Conservation (phyloP, 2,329 filamentous ascomycete genomes). For the Periconia digitata region DNA sequence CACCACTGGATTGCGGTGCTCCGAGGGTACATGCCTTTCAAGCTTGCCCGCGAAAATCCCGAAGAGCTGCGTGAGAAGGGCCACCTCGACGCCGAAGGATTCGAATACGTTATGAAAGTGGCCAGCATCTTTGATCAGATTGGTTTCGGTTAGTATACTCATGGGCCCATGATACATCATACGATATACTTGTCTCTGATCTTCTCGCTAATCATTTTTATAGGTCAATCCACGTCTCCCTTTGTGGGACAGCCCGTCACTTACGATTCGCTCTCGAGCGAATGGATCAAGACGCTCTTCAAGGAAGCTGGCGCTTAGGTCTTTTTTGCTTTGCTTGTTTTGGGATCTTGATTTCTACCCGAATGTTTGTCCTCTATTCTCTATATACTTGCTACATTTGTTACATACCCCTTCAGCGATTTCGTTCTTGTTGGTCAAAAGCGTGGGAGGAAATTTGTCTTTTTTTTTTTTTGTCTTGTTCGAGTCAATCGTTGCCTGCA, state of each 20-base stretch:
- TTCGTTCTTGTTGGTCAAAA: background rate
- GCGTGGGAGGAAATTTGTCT: background rate
- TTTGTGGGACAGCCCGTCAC: slow-evolving; percentile 26
- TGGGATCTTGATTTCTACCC: background rate
- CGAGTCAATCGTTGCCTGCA: background rate
- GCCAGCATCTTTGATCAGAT: slow-evolving; percentile 26
- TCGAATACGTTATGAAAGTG: slow-evolving; percentile 33
- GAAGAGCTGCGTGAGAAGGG: slow-evolving; percentile 33
- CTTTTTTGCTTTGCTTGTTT: background rate
- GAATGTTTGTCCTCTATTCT: background rate
- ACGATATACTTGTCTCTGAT: background rate
- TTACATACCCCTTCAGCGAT: background rate
- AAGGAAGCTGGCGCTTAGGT: slow-evolving; percentile 32
- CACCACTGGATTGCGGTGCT: slow-evolving; percentile 37
- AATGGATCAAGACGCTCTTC: slow-evolving; percentile 38
- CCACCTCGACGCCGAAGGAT: slow-evolving; percentile 30
- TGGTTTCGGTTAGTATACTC: slow-evolving; percentile 24
- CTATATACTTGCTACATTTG: background rate
- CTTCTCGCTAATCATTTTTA: background rate
- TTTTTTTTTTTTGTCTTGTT: background rate
- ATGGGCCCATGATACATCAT: no score
- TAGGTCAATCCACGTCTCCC: slow-evolving; percentile 33
- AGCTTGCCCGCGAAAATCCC: slow-evolving; percentile 37
- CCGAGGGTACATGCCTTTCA: slow-evolving; percentile 36
- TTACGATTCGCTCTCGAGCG: slow-evolving; percentile 29